Conservation (phyloP, 495 filamentous ascomycete genomes). For the Podospora bellae-mahoneyi region DNA sequence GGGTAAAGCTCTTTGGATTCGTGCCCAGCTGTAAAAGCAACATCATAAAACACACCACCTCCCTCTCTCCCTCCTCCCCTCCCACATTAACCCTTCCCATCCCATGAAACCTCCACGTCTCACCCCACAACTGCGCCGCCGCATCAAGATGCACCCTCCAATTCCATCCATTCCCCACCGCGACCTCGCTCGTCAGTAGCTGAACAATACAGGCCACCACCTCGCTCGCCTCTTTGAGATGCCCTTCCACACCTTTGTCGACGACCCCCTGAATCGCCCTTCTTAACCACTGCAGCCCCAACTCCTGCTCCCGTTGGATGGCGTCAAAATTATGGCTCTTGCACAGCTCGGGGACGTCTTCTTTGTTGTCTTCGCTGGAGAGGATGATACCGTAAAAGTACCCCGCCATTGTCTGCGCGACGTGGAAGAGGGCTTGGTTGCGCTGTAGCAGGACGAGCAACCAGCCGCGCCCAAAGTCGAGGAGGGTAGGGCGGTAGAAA, state of each 20-base stretch:
- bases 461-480: conserved; percentile 50
- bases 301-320: conserved; percentile 39
- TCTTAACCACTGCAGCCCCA: conserved; percentile 43
- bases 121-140: conserved; percentile 46
- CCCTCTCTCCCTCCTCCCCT: background rate
- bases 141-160: conserved; percentile 50
- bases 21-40: conserved; percentile 33
- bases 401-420: conserved; percentile 44
- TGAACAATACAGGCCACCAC: conserved; percentile 55
- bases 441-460: conserved; percentile 50
- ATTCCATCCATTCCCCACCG: conserved; percentile 42
- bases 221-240: conserved; percentile 32
- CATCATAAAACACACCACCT: conserved; percentile 26
- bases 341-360: conserved; percentile 28
- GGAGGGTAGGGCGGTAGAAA: conserved; percentile 49
- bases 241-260: conserved; percentile 29
- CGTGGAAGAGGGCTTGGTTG: conserved; percentile 48
- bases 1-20: conserved; percentile 22
- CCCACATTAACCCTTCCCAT: conserved; percentile 3
- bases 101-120: conserved; percentile 38
- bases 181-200: conserved; percentile 50
- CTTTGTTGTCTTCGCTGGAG: conserved; percentile 8
- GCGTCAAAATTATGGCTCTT: conserved; percentile 29
- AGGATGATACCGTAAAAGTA: conserved; percentile 47
- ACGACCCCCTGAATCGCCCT: conserved; percentile 41